A percentile compares a stretch with the other conserved stretches of the same genome.
Conservation (phyloP, 805 yeast genomes). For the Yamadazyma takamatsuzukensis region DNA sequence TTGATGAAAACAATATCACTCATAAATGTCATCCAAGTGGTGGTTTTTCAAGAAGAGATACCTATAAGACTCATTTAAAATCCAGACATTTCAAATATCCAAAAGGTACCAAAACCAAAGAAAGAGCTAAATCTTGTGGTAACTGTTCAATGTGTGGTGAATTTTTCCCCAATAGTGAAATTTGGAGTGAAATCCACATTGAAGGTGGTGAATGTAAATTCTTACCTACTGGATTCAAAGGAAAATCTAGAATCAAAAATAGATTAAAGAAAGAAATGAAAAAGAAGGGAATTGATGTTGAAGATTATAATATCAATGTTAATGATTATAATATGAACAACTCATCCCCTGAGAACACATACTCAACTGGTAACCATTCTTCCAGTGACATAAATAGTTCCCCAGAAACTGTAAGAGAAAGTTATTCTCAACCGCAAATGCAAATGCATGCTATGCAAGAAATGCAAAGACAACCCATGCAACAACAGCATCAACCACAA, state of each 20-base stretch:
- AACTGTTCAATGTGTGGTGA: constrained; percentile 55
- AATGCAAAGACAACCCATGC: constrained; percentile 1
- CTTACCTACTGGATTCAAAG: constrained; percentile 42
- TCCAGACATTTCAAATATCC: constrained; percentile 57
- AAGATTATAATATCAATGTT: constrained; percentile 1
- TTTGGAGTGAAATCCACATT: constrained; percentile 51
- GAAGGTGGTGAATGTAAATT: constrained; percentile 47
- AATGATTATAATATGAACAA: constrained; percentile 4
- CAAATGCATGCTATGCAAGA: too few relatives aligned
- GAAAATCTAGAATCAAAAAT: constrained; percentile 42
- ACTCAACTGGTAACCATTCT: too few relatives aligned
- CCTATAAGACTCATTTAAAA: constrained; percentile 55
- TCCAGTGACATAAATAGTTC: too few relatives aligned
- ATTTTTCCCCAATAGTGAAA: constrained; percentile 44
- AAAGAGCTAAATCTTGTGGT: constrained; percentile 42
- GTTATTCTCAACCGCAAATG: too few relatives aligned
- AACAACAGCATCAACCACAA: constrained; percentile 5
- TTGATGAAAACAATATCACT: constrained; percentile 37
- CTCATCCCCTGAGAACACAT: too few relatives aligned
- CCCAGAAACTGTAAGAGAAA: too few relatives aligned
- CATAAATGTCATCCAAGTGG: constrained; percentile 56
- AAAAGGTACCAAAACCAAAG: constrained; percentile 48
- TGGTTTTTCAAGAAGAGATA: constrained; percentile 57
- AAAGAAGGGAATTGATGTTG: constrained; percentile 14
- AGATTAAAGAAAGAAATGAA: constrained; percentile 36